Percentiles rank a stretch among this genome's conserved stretches.
Conservation (phyloP, 768 basidiomycete species). For the Pleurotus sapidus region DNA sequence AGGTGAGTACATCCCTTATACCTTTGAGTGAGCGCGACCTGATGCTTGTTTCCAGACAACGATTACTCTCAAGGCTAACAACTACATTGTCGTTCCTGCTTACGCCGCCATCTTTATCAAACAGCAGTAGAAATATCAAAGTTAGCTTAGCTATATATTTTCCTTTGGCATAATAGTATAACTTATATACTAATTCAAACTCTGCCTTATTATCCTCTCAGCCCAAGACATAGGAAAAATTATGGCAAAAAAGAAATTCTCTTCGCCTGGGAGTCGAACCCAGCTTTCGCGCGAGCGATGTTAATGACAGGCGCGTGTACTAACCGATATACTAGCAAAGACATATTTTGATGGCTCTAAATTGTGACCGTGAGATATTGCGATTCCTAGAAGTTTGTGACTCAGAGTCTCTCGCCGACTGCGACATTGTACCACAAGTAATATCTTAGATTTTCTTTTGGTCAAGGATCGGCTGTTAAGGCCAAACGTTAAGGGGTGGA, state of each 20-base stretch:
- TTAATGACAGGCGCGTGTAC: neutral
- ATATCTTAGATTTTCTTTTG: too few species aligned
- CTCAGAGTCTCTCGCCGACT: too few species aligned
- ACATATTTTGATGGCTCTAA: neutral
- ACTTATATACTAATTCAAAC: too few species aligned
- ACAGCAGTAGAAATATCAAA: conserved; percentile 13
- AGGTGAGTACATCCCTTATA: conserved; percentile 29
- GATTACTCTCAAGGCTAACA: conserved; percentile 24
- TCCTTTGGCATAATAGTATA: too few species aligned
- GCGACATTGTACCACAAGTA: too few species aligned
- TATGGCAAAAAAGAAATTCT: neutral
- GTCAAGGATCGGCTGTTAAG: too few species aligned
- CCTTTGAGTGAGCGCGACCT: neutral
- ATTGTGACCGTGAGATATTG: too few species aligned
- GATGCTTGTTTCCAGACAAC: conserved; percentile 20
- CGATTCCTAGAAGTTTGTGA: too few species aligned
- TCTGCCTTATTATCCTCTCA: neutral
- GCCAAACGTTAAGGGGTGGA: too few species aligned
- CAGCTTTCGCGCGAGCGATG: neutral
- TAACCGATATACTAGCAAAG: neutral
- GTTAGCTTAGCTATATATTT: neutral
- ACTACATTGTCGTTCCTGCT: conserved; percentile 30
- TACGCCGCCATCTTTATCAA: conserved; percentile 28
- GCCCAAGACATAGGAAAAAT: neutral
- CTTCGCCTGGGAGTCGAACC: neutral